Evolutionary conservation across 2,329 filamentous ascomycete genomes (phyloP), one percentile per base, ranked within the genome.

Genomic region (Sporothrix euskadiensis): DNA sequence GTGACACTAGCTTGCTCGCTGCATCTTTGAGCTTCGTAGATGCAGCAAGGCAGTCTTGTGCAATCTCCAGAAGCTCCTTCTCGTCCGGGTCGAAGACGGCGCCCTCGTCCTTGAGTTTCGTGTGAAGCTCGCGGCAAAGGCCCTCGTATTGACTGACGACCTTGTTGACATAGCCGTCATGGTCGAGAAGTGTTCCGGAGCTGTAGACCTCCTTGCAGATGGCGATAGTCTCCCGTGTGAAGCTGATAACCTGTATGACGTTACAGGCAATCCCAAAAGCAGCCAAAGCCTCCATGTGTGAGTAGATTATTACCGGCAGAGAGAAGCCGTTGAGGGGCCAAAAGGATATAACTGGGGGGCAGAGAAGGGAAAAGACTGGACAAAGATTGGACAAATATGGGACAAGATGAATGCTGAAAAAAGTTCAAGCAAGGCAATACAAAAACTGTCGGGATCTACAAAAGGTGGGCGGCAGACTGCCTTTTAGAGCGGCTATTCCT

Each of bases 181-280:
- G 16, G 9, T 56, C 44, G 49, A 35, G 16, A 3, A 6, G 3
- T 10, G 32, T 26, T 2, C 66, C 66, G 3, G 47, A 54, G 16
- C 16, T 56, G 66, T 69, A 69, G 3, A 69, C 56, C 7, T 54
- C 35, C 19, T 69, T 69, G 66, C 66, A 69, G 30, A 39, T 30
- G 12, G n/a, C 26, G 32, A 69, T 69, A 9, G 49, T 56, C 30
- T 69, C 66, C 12, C 66, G 30, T 32, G 69, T 71, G 54, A 71
- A 69, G 9, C 32, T 41, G 49, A 69, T 69, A 19, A 59, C 35
- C 35, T 71, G 69, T 14, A 71, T 44, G 35, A 71, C 54, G 12
- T 69, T 69, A 32, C 66, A 69, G 30, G 66, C 66, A 56, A 69
- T 39, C 19, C 66, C 49, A 41, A 69, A 69, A 4, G 16, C 66